Percentiles rank a stretch among this genome's conserved stretches.
Conservation (phyloP, 2,329 filamentous ascomycete species). For the Erysiphe neolycopersici region DNA sequence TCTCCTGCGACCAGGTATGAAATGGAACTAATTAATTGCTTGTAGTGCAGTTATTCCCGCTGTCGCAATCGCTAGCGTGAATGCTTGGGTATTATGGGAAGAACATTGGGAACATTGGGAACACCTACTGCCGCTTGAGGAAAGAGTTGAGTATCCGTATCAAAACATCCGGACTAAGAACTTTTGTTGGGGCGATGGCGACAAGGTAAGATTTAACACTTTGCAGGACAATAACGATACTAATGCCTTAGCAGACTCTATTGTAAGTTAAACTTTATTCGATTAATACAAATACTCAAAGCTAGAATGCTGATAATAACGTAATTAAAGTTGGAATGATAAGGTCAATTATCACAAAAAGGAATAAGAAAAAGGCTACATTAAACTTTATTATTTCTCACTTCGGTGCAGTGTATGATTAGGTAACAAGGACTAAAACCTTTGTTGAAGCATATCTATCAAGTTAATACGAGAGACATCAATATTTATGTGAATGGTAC, state of each 20-base stretch:
- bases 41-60: conserved; percentile 46
- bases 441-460: too few relatives aligned
- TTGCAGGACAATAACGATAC: conserved; percentile 3
- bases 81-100: conserved; percentile 76
- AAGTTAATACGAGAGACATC: too few relatives aligned
- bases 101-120: conserved; percentile 94
- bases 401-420: too few relatives aligned
- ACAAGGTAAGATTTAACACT: conserved; percentile 39
- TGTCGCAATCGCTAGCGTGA: conserved; percentile 44
- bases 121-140: conserved; percentile 67
- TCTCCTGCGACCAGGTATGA: neutral
- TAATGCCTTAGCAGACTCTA: conserved; percentile 22
- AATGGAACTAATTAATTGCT: neutral
- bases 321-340: conserved; percentile 56
- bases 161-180: conserved; percentile 96
- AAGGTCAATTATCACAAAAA: conserved; percentile 84
- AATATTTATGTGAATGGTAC: too few relatives aligned
- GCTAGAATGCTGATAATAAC: neutral
- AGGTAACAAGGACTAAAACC: too few relatives aligned
- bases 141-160: conserved; percentile 82
- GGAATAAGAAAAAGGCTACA: conserved; percentile 4
- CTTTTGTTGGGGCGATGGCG: conserved; percentile 81
- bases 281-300: neutral
- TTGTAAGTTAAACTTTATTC: conserved; percentile 24
- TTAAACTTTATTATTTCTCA: too few relatives aligned